phyloP scores from a whole-genome alignment of 2,329 filamentous ascomycete genomes.

The Fusarium goolgardi region DNA sequence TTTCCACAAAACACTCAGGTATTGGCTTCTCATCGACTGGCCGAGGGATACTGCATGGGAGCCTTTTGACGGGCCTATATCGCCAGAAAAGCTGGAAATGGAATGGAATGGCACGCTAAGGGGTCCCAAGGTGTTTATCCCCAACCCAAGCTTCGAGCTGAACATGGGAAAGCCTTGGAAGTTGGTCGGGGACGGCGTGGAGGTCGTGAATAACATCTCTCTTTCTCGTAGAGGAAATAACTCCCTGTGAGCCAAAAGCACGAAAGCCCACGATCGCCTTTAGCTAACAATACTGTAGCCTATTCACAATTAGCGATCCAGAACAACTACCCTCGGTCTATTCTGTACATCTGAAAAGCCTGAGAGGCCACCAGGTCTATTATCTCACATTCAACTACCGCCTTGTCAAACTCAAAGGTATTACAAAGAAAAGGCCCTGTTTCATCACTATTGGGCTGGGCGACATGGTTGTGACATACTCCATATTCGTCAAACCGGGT shows the following conservation, averaged over 20 bases:
- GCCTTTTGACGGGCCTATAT: neutral
- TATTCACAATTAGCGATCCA: neutral
- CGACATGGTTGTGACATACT: neutral
- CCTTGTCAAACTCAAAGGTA: neutral
- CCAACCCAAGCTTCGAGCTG: neutral
- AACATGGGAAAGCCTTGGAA: neutral
- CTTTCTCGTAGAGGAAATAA: neutral
- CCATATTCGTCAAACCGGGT: neutral
- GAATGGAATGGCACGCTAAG: neutral
- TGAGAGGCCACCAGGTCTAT: neutral
- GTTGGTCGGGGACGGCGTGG: neutral
- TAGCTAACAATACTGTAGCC: neutral
- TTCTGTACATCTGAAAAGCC: neutral
- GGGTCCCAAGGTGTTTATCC: neutral
- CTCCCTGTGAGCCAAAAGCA: neutral
- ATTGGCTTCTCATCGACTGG: neutral
- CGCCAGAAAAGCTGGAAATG: neutral
- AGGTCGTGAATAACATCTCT: neutral
- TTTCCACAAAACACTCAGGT: neutral
- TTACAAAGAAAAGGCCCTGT: neutral
- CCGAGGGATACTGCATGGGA: neutral
- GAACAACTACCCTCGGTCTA: neutral
- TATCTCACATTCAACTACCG: neutral
- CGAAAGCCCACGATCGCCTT: accelerated
- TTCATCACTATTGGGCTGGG: neutral